phyloP scores from a whole-genome alignment of 2,329 filamentous ascomycete genomes.

The Chaetomium sp. region DNA sequence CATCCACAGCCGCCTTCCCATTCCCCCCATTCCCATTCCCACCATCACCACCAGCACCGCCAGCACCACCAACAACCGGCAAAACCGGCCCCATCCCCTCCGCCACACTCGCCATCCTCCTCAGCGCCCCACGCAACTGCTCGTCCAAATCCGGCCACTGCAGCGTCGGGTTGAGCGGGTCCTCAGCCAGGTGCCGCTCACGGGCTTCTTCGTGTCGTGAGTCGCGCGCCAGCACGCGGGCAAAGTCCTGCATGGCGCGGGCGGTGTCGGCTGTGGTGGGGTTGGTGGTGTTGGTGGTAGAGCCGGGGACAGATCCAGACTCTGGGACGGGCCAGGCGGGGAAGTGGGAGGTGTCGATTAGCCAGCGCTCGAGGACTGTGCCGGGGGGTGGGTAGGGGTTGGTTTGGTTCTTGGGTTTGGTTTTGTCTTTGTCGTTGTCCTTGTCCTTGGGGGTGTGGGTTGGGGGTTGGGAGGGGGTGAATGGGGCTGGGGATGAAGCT shows the following conservation, averaged over 20 bases:
- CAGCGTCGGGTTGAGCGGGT: constrained; percentile 23
- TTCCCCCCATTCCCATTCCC: constrained; percentile 16
- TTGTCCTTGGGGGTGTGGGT: background rate
- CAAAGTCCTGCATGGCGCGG: constrained; percentile 27
- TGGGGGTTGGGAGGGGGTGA: background rate
- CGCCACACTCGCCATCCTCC: constrained; percentile 54
- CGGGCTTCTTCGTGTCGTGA: constrained; percentile 18
- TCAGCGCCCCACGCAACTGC: constrained; percentile 62
- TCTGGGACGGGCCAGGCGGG: constrained; percentile 40
- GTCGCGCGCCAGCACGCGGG: constrained; percentile 16
- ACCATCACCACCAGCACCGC: background rate
- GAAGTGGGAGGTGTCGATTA: constrained; percentile 51
- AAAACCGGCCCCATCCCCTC: constrained; percentile 54
- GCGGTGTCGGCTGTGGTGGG: constrained; percentile 9
- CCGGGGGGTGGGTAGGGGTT: constrained; percentile 22
- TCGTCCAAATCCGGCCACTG: constrained; percentile 61
- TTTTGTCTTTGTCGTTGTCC: background rate
- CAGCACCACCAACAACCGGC: background rate
- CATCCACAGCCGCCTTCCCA: constrained; percentile 22
- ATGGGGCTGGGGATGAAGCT: constrained; percentile 16
- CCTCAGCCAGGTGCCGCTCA: constrained; percentile 11
- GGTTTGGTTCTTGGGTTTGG: background rate
- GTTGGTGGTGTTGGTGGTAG: background rate
- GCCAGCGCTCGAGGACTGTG: constrained; percentile 52
- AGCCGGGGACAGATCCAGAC: too few relatives aligned